These are phyloP conservation scores for Xylaria sp. DNA, from an alignment of 2,329 filamentous ascomycete genomes.

Conservation along the genomic window DNA sequence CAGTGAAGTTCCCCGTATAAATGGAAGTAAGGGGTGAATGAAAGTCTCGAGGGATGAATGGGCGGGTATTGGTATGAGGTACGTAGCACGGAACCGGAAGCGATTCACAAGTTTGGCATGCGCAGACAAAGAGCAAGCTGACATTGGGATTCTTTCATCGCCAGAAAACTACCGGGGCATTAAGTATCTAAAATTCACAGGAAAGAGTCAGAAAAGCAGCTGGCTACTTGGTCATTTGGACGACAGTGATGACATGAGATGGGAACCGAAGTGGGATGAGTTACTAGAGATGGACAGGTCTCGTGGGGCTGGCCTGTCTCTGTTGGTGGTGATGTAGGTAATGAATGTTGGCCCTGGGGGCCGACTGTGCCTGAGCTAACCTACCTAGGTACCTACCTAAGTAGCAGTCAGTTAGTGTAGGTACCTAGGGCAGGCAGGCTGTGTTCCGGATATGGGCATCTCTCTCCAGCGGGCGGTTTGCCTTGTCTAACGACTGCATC, in stretches of 20 bases:
- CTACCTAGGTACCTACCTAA: neutral
- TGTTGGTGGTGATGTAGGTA: neutral
- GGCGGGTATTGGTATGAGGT: neutral
- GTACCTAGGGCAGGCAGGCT: neutral
- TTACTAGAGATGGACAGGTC: neutral
- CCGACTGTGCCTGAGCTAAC: neutral
- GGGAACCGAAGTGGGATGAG: conserved; percentile 3
- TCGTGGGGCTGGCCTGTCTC: neutral
- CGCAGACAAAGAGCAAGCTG: conserved; percentile 25
- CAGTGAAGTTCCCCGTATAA: neutral
- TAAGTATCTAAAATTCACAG: conserved; percentile 6
- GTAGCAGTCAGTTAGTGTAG: neutral
- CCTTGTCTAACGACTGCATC: neutral
- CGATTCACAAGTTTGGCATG: conserved; percentile 14
- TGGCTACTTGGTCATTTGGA: conserved; percentile 13
- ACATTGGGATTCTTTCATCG: conserved; percentile 16
- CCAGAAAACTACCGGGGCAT: neutral
- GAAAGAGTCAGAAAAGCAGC: neutral
- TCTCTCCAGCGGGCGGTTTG: neutral
- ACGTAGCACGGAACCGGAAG: neutral
- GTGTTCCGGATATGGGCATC: conserved; percentile 1
- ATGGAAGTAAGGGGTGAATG: neutral
- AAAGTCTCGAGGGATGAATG: neutral
- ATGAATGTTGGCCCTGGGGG: neutral
- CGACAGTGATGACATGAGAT: conserved; percentile 6